Evolutionary conservation across 1,284 basidiomycete genomes (phyloP), one percentile per base, ranked within the genome.

Genomic region (Cutaneotrichosporon sp.): DNA sequence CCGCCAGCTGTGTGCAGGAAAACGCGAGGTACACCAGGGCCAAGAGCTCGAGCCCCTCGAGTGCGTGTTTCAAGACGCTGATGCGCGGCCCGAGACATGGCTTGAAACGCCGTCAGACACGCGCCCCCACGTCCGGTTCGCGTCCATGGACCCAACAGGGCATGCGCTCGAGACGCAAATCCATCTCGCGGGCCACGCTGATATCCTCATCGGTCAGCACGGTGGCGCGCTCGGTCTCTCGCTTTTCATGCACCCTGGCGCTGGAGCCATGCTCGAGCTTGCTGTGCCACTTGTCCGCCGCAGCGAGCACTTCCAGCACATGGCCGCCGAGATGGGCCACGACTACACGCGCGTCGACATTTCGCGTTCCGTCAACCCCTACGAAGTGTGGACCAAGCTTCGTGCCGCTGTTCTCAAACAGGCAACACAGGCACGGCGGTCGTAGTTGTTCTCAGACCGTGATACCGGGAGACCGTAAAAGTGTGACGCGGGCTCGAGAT

Each of bases 301-400:
- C 8, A 71, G 68, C 52, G 64, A 43, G 45, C 72, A 73, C 54
- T 74, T 74, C 48, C 59, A 74, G 57, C 69, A 73, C 49, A 67
- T 74, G 64, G 49, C 49, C 9, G 18, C 17, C 8, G 49, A 70
- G 58, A 65, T 66, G 54, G 63, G 64, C 7, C 54, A 64, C 35
- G 46, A 56, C 13, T 68, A 69, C 48, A 56, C 64, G 36, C 13
- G 51, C 18, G 4, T 67, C 34, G 4, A 35, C n/a, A 67, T 65
- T 8, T 18, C 47, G 10, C 44, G 50, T 49, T 30, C 46, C 36
- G 66, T 69, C 39, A 57, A 67, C 58, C 56, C 66, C 9, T 59
- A 69, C 47, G 58, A 52, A 46, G 70, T 63, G 59, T 69, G 65
- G 64, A 23, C 26, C 26, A 10, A 30, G 26, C 26, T 30, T 5